These are phyloP conservation scores for Termitomyces sp. DNA, from an alignment of 768 basidiomycete genomes.

Conservation along the genomic window DNA sequence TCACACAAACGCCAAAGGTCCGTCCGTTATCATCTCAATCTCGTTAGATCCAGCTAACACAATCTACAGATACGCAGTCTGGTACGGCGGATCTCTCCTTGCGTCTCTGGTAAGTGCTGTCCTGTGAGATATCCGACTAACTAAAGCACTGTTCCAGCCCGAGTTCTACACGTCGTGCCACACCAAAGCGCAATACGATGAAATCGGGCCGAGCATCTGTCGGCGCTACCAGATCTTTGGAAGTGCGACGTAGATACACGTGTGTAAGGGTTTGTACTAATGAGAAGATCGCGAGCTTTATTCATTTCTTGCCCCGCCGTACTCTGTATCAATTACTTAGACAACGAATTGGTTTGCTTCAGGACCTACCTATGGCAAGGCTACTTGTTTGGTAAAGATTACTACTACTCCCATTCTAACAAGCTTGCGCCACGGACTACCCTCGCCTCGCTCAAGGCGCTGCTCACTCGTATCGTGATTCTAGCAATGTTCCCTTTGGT, in stretches of 20 bases:
- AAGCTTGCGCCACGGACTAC: background rate
- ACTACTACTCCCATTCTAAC: background rate
- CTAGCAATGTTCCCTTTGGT: background rate
- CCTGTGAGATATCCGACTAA: background rate
- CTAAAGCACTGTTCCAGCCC: conserved; percentile 48
- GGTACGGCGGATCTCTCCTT: conserved; percentile 95
- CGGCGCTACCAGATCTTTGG: conserved; percentile 93
- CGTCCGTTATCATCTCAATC: conserved; percentile 34
- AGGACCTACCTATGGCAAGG: background rate
- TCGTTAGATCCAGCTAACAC: conserved; percentile 11
- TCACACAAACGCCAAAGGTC: conserved; percentile 96
- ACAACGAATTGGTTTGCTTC: background rate
- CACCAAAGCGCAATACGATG: conserved; percentile 92
- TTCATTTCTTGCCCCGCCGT: background rate
- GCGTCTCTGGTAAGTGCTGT: conserved; percentile 73
- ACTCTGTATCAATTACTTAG: background rate
- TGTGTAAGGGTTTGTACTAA: conserved; percentile 1
- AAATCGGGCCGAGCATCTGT: conserved; percentile 89
- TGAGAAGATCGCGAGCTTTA: background rate
- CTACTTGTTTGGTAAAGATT: background rate
- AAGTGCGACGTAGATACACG: conserved; percentile 62
- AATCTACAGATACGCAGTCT: conserved; percentile 82
- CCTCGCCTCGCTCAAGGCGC: background rate
- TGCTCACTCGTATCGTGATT: background rate
- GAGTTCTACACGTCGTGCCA: conserved; percentile 95